Evolutionary conservation across 1,139 yeast species (phyloP).

Genomic region (Saccharomyces pastorianus): DNA sequence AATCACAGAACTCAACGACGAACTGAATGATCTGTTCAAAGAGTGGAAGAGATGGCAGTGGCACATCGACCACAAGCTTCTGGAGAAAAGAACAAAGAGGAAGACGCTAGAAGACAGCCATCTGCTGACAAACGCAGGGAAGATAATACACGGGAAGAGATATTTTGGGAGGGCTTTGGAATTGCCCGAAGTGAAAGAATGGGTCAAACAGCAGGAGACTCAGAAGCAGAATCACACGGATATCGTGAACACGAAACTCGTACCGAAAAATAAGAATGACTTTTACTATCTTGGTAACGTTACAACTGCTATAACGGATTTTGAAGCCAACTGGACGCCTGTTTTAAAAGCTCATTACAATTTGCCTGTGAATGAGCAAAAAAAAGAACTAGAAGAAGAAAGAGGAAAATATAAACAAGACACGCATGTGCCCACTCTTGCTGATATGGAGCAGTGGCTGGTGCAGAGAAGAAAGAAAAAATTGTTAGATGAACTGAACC

Average conservation of each 20-base stretch:
- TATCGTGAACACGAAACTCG: constrained; percentile 5
- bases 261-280: constrained; percentile 7
- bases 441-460: background rate
- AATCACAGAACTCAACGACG: constrained; percentile 68
- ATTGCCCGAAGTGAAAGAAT: constrained; percentile 61
- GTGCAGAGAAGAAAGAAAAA: constrained; percentile 3
- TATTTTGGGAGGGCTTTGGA: constrained; percentile 83
- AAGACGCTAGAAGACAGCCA: constrained; percentile 48
- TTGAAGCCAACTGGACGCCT: constrained; percentile 11
- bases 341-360: constrained; percentile 4
- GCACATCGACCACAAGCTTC: constrained; percentile 46
- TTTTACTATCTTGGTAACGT: constrained; percentile 7
- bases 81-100: background rate
- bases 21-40: constrained; percentile 56
- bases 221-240: constrained; percentile 15
- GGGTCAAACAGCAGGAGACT: constrained; percentile 34
- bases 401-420: background rate
- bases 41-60: constrained; percentile 76
- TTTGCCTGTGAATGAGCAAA: background rate
- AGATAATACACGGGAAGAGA: constrained; percentile 40
- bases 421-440: background rate
- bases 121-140: constrained; percentile 21
- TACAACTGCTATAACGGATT: constrained; percentile 2
- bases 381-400: background rate
- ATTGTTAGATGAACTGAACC: background rate